Evolutionary conservation across 2,329 filamentous ascomycete genomes (phyloP).

Genomic region (Pseudomassariella vexata): DNA sequence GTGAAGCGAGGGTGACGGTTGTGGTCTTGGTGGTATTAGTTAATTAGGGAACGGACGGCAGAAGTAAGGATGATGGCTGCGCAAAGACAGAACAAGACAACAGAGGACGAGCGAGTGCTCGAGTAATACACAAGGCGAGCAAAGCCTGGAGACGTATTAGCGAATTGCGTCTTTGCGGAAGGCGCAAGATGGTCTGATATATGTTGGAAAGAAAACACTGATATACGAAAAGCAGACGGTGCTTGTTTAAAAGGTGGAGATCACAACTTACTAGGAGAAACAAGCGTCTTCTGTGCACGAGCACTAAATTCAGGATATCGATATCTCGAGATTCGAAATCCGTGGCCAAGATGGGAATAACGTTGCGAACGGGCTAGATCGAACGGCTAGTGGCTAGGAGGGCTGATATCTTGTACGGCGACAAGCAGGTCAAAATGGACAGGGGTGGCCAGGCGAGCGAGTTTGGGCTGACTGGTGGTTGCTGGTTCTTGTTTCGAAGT

Average conservation of each 20-base stretch:
- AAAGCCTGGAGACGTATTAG: slow-evolving; percentile 1
- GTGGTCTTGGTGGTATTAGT: slow-evolving; percentile 6
- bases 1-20: slow-evolving; percentile 4
- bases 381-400: slow-evolving; percentile 16
- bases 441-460: slow-evolving; percentile 20
- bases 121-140: slow-evolving; percentile 8
- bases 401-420: slow-evolving; percentile 16
- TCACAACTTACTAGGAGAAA: slow-evolving; percentile 18
- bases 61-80: background rate
- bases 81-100: slow-evolving; percentile 2
- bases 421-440: slow-evolving; percentile 16
- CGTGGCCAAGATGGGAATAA: slow-evolving; percentile 16
- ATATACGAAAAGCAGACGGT: slow-evolving; percentile 7
- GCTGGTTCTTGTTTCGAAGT: slow-evolving; percentile 27
- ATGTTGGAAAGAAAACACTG: slow-evolving; percentile 3
- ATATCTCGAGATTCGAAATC: slow-evolving; percentile 13
- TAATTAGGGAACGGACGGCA: slow-evolving; percentile 1
- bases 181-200: slow-evolving; percentile 10
- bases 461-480: slow-evolving; percentile 5
- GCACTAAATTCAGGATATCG: slow-evolving; percentile 14
- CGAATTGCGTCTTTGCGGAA: slow-evolving; percentile 1
- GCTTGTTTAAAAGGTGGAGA: slow-evolving; percentile 16
- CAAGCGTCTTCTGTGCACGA: slow-evolving; percentile 16
- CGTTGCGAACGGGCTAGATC: slow-evolving; percentile 15
- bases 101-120: slow-evolving; percentile 3